Conservation (phyloP, 2,329 filamentous ascomycete genomes). For the Cordyceps cateniannulata region DNA sequence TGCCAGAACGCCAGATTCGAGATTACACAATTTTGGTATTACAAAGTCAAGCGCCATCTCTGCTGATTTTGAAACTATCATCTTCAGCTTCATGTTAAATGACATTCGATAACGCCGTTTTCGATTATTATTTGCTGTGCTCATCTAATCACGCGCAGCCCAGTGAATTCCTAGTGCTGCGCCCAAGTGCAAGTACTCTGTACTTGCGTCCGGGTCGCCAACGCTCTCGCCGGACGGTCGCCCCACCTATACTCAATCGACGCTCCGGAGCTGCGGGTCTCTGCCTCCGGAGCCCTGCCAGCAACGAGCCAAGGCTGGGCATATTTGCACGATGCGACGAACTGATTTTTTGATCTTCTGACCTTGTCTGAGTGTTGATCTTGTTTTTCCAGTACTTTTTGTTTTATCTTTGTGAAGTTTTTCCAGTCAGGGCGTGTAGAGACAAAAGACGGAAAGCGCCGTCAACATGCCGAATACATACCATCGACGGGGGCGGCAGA, state of each 20-base stretch:
- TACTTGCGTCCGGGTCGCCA: neutral
- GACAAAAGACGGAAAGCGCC: neutral
- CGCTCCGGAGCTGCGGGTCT: conserved; percentile 9
- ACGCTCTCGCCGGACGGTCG: conserved; percentile 4
- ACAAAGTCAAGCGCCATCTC: neutral
- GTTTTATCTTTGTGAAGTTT: neutral
- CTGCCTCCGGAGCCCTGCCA: neutral
- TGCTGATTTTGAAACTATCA: neutral
- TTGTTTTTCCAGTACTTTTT: neutral
- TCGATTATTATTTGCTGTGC: neutral
- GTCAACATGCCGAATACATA: neutral
- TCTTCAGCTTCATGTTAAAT: neutral
- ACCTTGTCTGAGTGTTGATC: neutral
- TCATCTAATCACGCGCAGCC: neutral
- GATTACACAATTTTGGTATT: neutral
- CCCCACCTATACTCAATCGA: conserved; percentile 1
- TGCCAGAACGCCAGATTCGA: too few relatives aligned
- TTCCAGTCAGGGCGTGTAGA: neutral
- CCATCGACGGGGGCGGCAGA: neutral
- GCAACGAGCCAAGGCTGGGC: neutral
- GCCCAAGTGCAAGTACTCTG: neutral
- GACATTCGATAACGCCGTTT: neutral
- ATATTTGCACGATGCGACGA: neutral
- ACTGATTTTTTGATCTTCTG: neutral
- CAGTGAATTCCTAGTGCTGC: neutral